phyloP scores from a whole-genome alignment of 768 basidiomycete genomes.

The Chalciporus sphaerocephalus region DNA sequence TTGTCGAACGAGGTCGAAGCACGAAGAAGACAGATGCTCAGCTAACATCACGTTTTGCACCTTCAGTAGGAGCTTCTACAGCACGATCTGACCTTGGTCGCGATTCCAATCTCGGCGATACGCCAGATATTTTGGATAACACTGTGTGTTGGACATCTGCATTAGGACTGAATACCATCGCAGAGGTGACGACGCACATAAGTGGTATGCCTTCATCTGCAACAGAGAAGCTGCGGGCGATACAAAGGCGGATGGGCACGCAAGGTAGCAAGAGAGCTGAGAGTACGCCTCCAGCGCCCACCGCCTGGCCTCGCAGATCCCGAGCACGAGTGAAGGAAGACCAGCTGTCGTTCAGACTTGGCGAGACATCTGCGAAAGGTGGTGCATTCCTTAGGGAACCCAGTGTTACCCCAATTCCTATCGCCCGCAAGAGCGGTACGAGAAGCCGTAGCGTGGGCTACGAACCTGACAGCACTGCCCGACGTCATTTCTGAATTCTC shows the following conservation, averaged over 20 bases:
- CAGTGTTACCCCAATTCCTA: slow-evolving; percentile 22
- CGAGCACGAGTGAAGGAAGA: slow-evolving; percentile 13
- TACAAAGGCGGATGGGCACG: slow-evolving; percentile 9
- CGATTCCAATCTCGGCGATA: slow-evolving; percentile 20
- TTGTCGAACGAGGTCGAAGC: slow-evolving; percentile 29
- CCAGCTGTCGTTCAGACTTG: slow-evolving; percentile 1
- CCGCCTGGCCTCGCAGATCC: slow-evolving; percentile 17
- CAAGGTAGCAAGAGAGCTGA: slow-evolving; percentile 23
- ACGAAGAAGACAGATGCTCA: slow-evolving; percentile 16
- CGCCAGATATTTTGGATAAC: slow-evolving; percentile 22
- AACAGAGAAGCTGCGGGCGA: slow-evolving; percentile 18
- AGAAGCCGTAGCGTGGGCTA: slow-evolving; percentile 29
- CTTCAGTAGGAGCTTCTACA: slow-evolving; percentile 25
- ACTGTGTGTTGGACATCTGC: slow-evolving; percentile 30
- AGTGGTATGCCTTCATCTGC: slow-evolving; percentile 15
- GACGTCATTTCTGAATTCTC: slow-evolving; percentile 14
- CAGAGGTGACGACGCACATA: slow-evolving; percentile 18
- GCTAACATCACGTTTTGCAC: slow-evolving; percentile 13
- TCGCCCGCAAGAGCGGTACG: slow-evolving; percentile 14
- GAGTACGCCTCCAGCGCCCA: slow-evolving; percentile 28
- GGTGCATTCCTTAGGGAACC: slow-evolving; percentile 29
- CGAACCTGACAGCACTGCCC: slow-evolving; percentile 11
- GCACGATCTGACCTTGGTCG: slow-evolving; percentile 19
- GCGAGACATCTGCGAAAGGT: slow-evolving; percentile 2
- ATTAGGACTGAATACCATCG: slow-evolving; percentile 18